A percentile compares a stretch with the other conserved stretches of the same genome.
Evolutionary conservation across 1,284 basidiomycete genomes (phyloP).

Genomic region (Crocinoboletus sp.): DNA sequence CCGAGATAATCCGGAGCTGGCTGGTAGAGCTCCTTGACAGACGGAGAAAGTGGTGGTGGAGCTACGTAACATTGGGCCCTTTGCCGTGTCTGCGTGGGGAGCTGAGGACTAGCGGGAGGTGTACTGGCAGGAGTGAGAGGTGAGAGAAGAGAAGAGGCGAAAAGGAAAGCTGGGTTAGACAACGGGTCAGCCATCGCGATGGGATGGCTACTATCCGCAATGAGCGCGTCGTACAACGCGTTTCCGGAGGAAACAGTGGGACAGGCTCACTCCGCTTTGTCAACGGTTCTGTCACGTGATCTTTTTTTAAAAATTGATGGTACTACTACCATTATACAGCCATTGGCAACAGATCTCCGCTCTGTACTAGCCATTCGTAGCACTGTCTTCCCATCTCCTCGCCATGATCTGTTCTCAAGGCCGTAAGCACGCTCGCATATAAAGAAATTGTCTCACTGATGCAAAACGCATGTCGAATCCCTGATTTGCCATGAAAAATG

Average conservation of each 20-base stretch:
- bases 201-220: background rate
- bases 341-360: background rate
- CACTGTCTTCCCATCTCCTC: slow-evolving; percentile 46
- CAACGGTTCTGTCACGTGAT: slow-evolving; percentile 17
- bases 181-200: slow-evolving; percentile 16
- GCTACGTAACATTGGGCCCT: slow-evolving; percentile 22
- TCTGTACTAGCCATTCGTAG: slow-evolving; percentile 37
- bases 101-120: slow-evolving; percentile 6
- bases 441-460: slow-evolving; percentile 42
- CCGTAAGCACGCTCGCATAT: background rate
- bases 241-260: too few species aligned
- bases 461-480: slow-evolving; percentile 61
- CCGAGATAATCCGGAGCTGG: slow-evolving; percentile 31
- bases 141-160: slow-evolving; percentile 14
- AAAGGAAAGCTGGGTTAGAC: slow-evolving; percentile 19
- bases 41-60: slow-evolving; percentile 32
- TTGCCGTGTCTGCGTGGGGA: slow-evolving; percentile 15
- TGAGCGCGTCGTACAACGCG: slow-evolving; percentile 13
- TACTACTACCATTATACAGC: too few species aligned
- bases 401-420: slow-evolving; percentile 46
- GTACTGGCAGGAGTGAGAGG: slow-evolving; percentile 15
- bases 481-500: slow-evolving; percentile 40
- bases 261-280: too few species aligned
- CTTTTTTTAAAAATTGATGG: too few species aligned
- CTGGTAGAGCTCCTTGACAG: slow-evolving; percentile 41